Evolutionary conservation across 1,139 yeast genomes (phyloP), one percentile per base, ranked within the genome.

Genomic region (Tardiomyces digboiensis): DNA sequence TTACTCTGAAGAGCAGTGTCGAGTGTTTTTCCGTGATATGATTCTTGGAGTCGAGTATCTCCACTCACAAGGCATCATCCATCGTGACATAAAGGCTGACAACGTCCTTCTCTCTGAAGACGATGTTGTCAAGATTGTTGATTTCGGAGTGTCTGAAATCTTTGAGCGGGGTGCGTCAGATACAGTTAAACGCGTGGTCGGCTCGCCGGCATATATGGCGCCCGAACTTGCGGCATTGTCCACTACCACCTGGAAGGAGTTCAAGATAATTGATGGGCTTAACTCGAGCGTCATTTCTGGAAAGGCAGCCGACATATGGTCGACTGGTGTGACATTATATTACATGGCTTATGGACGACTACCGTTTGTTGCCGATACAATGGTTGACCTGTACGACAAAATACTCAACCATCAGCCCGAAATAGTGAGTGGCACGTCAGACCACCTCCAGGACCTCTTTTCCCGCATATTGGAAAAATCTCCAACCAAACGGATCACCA

Each of bases 21-120:
- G 73, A 3, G 56, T 66, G 20, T 66, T 58, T 26, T 82, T 91
- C 56, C 72, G 96, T 50, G 97, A 91, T 56, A 88, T 91, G 43
- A 72, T 91, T 7, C 70, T 87, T 26, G 98, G 97, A 0, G 70
- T 91, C 39, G 97, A 91, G 62, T 91, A 89, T 64, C 65, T 91
- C 51, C 98, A 91, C 65, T 73, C 84, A 48, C 95, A 87, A 60
- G 97, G 97, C 2, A 86, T 91, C 41, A 84, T 91, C 16, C 98
- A 91, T 63, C 75, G 97, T 49, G 98, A 91, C 62, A 89, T 91
- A 50, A 91, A 91, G 61, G 96, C 97, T 1, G 97, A 96, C 13
- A 91, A 91, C 58, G 67, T 91, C 42, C 68, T 91, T 44, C 80
- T 89, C 1, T 75, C 83, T 29, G 74, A 76, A 12, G 83, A 84